A percentile compares a stretch with the other conserved stretches of the same genome.
These are phyloP conservation scores for Hortiboletus campestris DNA, from an alignment of 768 basidiomycete genomes.

Conservation along the genomic window DNA sequence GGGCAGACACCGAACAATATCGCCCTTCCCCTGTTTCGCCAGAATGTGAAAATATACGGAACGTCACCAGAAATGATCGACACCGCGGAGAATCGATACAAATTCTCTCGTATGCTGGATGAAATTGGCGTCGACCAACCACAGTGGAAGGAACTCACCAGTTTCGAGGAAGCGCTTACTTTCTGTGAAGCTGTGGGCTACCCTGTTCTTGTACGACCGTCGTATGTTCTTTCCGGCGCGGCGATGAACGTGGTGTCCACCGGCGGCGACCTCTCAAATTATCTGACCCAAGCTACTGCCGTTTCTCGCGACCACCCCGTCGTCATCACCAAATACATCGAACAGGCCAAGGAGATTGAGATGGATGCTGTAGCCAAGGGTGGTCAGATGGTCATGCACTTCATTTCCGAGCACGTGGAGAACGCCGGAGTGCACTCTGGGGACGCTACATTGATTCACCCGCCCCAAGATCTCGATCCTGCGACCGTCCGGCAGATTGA, in stretches of 20 bases:
- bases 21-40: conserved; percentile 89
- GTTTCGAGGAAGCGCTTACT: conserved; percentile 77
- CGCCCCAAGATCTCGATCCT: conserved; percentile 97
- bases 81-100: conserved; percentile 98
- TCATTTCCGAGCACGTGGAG: conserved; percentile 98
- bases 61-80: conserved; percentile 99
- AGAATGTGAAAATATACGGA: conserved; percentile 98
- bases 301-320: conserved; percentile 97
- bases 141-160: conserved; percentile 93
- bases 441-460: conserved; percentile 96
- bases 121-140: conserved; percentile 99
- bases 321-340: conserved; percentile 98
- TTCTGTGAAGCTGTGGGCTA: conserved; percentile 95
- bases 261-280: conserved; percentile 84
- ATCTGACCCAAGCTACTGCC: conserved; percentile 91
- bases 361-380: conserved; percentile 99
- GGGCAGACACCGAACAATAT: conserved; percentile 99
- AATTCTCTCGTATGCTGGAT: conserved; percentile 96
- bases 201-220: conserved; percentile 95
- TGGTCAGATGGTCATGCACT: conserved; percentile 99
- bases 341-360: conserved; percentile 99
- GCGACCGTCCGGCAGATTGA: conserved; percentile 95
- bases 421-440: conserved; percentile 99
- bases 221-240: conserved; percentile 98
- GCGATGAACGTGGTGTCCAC: conserved; percentile 99